These are phyloP conservation scores for Ophiosphaerella narmari DNA, from an alignment of 2,329 filamentous ascomycete species.

Conservation along the genomic window DNA sequence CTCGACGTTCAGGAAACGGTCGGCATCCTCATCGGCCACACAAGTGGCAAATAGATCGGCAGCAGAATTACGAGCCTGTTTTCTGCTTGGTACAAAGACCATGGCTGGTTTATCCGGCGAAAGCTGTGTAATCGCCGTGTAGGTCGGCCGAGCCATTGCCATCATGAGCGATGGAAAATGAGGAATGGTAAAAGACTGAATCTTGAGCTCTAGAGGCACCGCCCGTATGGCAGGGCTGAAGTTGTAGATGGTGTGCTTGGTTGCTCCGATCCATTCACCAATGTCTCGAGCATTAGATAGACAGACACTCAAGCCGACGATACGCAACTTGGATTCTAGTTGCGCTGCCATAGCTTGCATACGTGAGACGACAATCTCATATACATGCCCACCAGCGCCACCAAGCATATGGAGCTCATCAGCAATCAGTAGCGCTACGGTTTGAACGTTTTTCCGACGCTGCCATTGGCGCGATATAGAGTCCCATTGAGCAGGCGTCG, in stretches of 20 bases:
- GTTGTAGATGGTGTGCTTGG: constrained; percentile 98
- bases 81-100: constrained; percentile 89
- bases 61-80: constrained; percentile 87
- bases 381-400: constrained; percentile 82
- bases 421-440: constrained; percentile 87
- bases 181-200: constrained; percentile 93
- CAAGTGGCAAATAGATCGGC: constrained; percentile 87
- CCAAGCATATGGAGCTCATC: constrained; percentile 95
- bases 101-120: constrained; percentile 88
- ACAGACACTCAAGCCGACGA: constrained; percentile 88
- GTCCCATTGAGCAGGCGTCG: constrained; percentile 95
- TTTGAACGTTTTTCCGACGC: constrained; percentile 91
- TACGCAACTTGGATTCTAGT: constrained; percentile 80
- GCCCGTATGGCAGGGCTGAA: constrained; percentile 92
- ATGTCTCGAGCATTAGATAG: constrained; percentile 91
- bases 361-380: constrained; percentile 95
- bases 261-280: constrained; percentile 97
- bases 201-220: constrained; percentile 87
- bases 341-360: constrained; percentile 96
- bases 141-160: constrained; percentile 95
- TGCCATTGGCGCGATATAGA: constrained; percentile 95
- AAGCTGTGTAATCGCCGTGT: constrained; percentile 84
- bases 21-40: constrained; percentile 86
- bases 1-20: constrained; percentile 88
- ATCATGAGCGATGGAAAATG: constrained; percentile 99